Percentiles rank a stretch among this genome's conserved stretches.
Conservation (phyloP, 331 rosid species). For the Rosa hybrid region DNA sequence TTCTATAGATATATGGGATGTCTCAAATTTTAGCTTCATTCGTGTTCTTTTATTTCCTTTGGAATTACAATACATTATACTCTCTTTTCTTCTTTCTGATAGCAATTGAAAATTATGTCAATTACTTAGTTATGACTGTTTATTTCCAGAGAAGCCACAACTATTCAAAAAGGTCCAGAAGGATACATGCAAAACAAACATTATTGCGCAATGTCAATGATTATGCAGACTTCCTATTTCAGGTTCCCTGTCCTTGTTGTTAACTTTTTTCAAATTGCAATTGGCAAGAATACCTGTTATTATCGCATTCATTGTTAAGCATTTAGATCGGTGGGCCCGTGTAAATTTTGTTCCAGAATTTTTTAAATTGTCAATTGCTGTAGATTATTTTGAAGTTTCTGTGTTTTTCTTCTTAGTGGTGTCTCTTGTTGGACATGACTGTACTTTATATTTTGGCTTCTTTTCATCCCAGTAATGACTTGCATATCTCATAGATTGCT, state of each 20-base stretch:
- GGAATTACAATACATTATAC: neutral
- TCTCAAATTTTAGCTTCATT: neutral
- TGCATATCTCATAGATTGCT: neutral
- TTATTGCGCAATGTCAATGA: conserved; percentile 52
- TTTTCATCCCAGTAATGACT: neutral
- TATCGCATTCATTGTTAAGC: neutral
- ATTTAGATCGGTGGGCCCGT: neutral
- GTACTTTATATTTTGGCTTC: neutral
- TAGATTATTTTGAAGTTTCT: neutral
- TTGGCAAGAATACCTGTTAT: neutral
- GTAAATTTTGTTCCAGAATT: neutral
- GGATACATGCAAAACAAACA: conserved; percentile 49
- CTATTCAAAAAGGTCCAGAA: conserved; percentile 49
- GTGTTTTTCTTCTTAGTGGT: neutral
- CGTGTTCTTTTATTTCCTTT: too few species aligned
- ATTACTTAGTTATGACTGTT: conserved; percentile 7
- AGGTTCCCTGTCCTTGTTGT: conserved; percentile 44
- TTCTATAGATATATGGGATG: neutral
- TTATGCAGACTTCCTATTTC: conserved; percentile 73
- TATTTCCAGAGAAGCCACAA: conserved; percentile 52
- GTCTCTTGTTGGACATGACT: neutral
- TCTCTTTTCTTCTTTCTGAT: neutral
- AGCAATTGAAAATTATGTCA: neutral
- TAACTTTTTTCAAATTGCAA: neutral
- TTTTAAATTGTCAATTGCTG: neutral